A percentile compares a stretch with the other conserved stretches of the same genome.
Evolutionary conservation across 768 basidiomycete genomes (phyloP).

Genomic region (Hypholoma fasciculare): DNA sequence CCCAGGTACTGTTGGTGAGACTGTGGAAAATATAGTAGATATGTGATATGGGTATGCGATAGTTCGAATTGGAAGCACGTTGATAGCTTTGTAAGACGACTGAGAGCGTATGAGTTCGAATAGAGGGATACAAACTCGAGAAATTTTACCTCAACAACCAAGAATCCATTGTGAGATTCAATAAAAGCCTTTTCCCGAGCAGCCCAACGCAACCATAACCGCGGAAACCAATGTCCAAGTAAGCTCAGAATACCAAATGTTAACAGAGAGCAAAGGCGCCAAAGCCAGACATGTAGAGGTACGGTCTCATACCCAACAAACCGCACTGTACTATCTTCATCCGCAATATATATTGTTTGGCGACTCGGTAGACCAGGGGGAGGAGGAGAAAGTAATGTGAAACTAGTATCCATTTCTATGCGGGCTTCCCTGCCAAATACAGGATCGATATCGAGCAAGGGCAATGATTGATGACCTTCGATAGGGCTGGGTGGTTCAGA

Average conservation of each 20-base stretch:
- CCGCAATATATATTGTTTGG: slow-evolving; percentile 82
- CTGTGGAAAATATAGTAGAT: slow-evolving; percentile 72
- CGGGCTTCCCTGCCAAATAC: slow-evolving; percentile 84
- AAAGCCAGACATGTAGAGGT: slow-evolving; percentile 60
- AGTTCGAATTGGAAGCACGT: slow-evolving; percentile 68
- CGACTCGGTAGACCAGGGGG: slow-evolving; percentile 81
- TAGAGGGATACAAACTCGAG: not conserved
- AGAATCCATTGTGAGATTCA: slow-evolving; percentile 64
- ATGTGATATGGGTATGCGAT: slow-evolving; percentile 77
- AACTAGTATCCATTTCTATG: slow-evolving; percentile 74
- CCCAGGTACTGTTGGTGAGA: slow-evolving; percentile 28
- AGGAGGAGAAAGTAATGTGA: slow-evolving; percentile 65
- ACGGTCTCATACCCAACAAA: slow-evolving; percentile 84
- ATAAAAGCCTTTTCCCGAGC: slow-evolving; percentile 83
- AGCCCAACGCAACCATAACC: slow-evolving; percentile 87
- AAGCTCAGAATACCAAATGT: slow-evolving; percentile 75
- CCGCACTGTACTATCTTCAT: slow-evolving; percentile 88
- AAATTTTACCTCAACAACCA: slow-evolving; percentile 84
- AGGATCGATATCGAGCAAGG: slow-evolving; percentile 71
- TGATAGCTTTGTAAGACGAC: slow-evolving; percentile 84
- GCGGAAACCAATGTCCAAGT: slow-evolving; percentile 92
- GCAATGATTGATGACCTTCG: slow-evolving; percentile 49
- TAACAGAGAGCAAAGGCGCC: slow-evolving; percentile 69
- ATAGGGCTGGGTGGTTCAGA: slow-evolving; percentile 68
- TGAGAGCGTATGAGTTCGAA: slow-evolving; percentile 35